Percentiles rank a stretch among this genome's conserved stretches.
phyloP scores from a whole-genome alignment of 108 stramenopile species.

The Epithemia pelagica region DNA sequence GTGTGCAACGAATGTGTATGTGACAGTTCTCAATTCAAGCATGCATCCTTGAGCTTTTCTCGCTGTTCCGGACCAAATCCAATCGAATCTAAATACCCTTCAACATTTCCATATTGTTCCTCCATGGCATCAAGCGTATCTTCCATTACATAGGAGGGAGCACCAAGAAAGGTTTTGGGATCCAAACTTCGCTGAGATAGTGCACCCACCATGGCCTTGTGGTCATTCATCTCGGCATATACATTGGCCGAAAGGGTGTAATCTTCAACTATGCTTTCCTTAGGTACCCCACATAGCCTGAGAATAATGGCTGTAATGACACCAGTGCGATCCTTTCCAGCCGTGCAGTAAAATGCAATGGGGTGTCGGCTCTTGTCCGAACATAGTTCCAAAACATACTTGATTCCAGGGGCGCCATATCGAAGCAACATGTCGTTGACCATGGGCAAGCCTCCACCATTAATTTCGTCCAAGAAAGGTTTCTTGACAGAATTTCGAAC shows the following conservation, averaged over 20 bases:
- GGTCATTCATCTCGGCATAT: slow-evolving; percentile 89
- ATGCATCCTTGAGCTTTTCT: slow-evolving; percentile 60
- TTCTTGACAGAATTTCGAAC: slow-evolving; percentile 73
- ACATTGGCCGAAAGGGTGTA: slow-evolving; percentile 86
- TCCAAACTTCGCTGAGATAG: slow-evolving; percentile 78
- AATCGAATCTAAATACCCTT: slow-evolving; percentile 83
- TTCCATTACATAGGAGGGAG: slow-evolving; percentile 82
- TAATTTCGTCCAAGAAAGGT: slow-evolving; percentile 83
- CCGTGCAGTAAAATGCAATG: slow-evolving; percentile 89
- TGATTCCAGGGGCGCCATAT: slow-evolving; percentile 79
- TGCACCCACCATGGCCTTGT: slow-evolving; percentile 90
- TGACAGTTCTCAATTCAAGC: slow-evolving; percentile 5
- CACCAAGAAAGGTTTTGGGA: slow-evolving; percentile 85
- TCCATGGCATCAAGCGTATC: slow-evolving; percentile 69
- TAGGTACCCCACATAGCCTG: slow-evolving; percentile 50
- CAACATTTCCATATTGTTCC: slow-evolving; percentile 69
- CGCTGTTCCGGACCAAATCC: slow-evolving; percentile 77
- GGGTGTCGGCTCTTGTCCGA: slow-evolving; percentile 75
- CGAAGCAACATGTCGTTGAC: slow-evolving; percentile 81
- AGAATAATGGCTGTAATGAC: slow-evolving; percentile 82
- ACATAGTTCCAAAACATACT: slow-evolving; percentile 71
- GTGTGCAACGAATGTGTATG: no score
- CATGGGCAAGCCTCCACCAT: slow-evolving; percentile 85
- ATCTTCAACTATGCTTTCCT: slow-evolving; percentile 83
- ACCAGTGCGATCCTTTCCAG: slow-evolving; percentile 90